phyloP scores from a whole-genome alignment of 140 eudicot genomes.

The Senecio squalidus region DNA sequence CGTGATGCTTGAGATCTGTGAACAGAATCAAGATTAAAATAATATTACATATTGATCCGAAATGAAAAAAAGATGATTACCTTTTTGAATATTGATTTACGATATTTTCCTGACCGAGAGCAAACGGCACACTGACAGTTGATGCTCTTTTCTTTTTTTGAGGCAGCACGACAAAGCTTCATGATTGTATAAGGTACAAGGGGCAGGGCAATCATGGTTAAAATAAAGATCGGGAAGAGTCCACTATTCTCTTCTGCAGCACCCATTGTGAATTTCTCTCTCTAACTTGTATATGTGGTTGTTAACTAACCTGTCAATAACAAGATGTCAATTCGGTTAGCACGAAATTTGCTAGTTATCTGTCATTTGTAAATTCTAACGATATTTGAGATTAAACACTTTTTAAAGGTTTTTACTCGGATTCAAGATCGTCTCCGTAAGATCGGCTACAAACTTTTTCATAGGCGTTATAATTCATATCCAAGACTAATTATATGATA shows the following conservation, averaged over 20 bases:
- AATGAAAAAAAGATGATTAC: constrained; percentile 32
- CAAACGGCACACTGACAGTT: constrained; percentile 88
- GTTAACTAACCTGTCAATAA: constrained; percentile 26
- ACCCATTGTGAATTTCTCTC: constrained; percentile 45
- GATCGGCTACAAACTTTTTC: no score
- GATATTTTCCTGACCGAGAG: constrained; percentile 79
- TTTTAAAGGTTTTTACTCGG: no score
- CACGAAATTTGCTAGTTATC: background rate
- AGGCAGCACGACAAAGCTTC: constrained; percentile 58
- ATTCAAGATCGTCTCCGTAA: no score
- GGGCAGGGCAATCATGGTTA: constrained; percentile 81
- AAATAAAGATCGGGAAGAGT: constrained; percentile 80
- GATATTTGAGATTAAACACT: no score
- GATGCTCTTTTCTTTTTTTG: constrained; percentile 48
- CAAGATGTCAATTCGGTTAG: background rate
- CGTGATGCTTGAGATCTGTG: constrained; percentile 60
- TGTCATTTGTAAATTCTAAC: background rate
- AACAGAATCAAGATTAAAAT: background rate
- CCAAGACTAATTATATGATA: no score
- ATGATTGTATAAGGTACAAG: constrained; percentile 84
- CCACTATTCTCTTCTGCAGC: constrained; percentile 79
- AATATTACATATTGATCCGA: background rate
- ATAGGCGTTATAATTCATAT: no score
- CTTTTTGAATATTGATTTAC: constrained; percentile 68
- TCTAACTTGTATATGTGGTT: background rate